Conservation (phyloP, 495 filamentous ascomycete species). For the Aspergillus nanangensis region DNA sequence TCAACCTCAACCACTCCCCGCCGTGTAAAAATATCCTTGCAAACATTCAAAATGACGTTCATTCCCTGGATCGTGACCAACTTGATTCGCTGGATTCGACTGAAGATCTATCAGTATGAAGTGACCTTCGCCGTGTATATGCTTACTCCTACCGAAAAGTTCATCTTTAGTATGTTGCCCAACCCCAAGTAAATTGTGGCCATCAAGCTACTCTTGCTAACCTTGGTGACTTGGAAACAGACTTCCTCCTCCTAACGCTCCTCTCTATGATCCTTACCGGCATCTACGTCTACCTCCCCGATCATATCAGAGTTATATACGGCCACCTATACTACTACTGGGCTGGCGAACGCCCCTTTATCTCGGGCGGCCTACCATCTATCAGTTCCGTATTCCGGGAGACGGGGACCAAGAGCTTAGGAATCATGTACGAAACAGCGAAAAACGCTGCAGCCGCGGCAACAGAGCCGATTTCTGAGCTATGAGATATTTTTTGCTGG, state of each 20-base stretch:
- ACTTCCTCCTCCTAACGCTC: constrained; percentile 86
- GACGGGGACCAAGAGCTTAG: constrained; percentile 27
- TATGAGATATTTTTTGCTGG: constrained; percentile 18
- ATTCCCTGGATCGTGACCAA: constrained; percentile 36
- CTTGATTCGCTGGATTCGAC: constrained; percentile 61
- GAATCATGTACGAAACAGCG: constrained; percentile 39
- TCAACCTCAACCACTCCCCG: too few relatives aligned
- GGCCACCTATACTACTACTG: constrained; percentile 92
- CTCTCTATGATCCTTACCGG: constrained; percentile 80
- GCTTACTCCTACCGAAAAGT: constrained; percentile 78
- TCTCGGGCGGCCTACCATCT: constrained; percentile 27
- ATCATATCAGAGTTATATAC: constrained; percentile 75
- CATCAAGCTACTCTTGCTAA: neutral
- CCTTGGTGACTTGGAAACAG: constrained; percentile 36
- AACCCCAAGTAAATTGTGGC: neutral
- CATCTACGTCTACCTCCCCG: constrained; percentile 84
- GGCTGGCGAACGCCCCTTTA: constrained; percentile 61
- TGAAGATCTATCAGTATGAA: constrained; percentile 84
- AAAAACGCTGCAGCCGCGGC: constrained; percentile 35
- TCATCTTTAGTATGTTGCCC: constrained; percentile 70
- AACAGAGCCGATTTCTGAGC: constrained; percentile 30
- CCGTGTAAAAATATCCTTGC: neutral
- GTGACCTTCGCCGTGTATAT: constrained; percentile 84
- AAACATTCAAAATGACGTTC: constrained; percentile 22
- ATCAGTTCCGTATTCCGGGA: constrained; percentile 37